A percentile compares a stretch with the other conserved stretches of the same genome.
Conservation (phyloP, 441 rosid genomes). For the Corymbia calophylla region DNA sequence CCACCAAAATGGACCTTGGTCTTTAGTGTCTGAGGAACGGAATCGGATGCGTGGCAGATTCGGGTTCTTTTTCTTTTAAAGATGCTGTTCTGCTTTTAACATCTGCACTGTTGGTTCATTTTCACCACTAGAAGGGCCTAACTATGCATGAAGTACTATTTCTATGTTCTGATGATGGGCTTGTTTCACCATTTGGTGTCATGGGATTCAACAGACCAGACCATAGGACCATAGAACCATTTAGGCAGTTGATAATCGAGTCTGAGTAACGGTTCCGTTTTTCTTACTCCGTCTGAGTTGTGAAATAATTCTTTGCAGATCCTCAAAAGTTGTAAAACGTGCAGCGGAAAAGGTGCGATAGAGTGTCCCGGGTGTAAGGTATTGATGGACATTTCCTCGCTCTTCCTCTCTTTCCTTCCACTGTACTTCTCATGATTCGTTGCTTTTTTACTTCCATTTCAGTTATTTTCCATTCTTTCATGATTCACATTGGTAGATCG, state of each 20-base stretch:
- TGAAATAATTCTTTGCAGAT: constrained; percentile 22
- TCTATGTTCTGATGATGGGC: background rate
- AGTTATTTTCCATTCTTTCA: background rate
- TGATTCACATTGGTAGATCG: background rate
- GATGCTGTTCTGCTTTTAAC: background rate
- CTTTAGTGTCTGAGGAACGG: background rate
- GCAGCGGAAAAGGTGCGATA: constrained; percentile 61
- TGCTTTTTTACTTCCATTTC: background rate
- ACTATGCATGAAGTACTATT: background rate
- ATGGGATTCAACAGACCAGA: background rate
- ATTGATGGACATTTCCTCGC: background rate
- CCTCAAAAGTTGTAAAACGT: constrained; percentile 42
- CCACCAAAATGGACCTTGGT: background rate
- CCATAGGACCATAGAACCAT: background rate
- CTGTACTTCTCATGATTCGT: background rate
- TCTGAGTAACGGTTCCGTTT: background rate
- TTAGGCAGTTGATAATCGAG: background rate
- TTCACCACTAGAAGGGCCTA: background rate
- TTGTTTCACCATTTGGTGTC: background rate
- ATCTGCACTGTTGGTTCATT: background rate
- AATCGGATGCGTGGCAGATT: no score
- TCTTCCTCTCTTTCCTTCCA: background rate
- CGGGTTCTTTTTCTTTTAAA: background rate
- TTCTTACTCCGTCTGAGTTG: background rate
- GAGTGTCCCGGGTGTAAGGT: constrained; percentile 83